Base-by-base conservation (phyloP, 345 rosid species). In the Eucalyptus decipiens region DNA sequence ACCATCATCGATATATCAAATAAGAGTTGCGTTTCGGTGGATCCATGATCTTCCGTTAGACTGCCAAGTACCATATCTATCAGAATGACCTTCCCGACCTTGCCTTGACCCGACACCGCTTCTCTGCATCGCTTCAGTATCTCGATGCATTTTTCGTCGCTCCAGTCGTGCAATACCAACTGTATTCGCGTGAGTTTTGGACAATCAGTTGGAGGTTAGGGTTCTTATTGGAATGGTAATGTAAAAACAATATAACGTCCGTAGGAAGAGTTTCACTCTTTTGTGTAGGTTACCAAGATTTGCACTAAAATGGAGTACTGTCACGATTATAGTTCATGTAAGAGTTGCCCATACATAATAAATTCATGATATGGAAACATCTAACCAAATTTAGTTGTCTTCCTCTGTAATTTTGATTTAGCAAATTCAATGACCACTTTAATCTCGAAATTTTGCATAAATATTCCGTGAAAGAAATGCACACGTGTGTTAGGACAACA, bases 1-100 rank as follows among this genome's bases (percentile, higher is more conserved):
- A 6, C 14, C 93, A 92, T 69, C 91, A 90, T 89, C 18, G 21
- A 6, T 62, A 93, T 17, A 48, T 93, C 94, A 40, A 88, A 87
- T 14, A 90, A 85, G 32, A 90, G 48, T 28, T 86, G 91, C 5
- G 90, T 89, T 52, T 90, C 90, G 4, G 14, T 47, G 9, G 24
- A 47, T 40, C 50, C 8, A 10, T 86, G 14, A 12, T 89, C 67
- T 43, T 19, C 11, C 2, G 81, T 72, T 6, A 62, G 56, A 26
- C 16, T 86, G 6, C 43, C 60, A 24, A 89, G 9, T 15, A 89
- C 62, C 48, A 87, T 87, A 40, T 86, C 42, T 40, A 87, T 87
- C 18, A 87, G 76, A 28, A 89, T 87, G 17, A 87, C 86, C 54
- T 89, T 89, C 15, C 87, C 80, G 6, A n/a, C 34, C 43, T 69